A percentile compares a stretch with the other conserved stretches of the same genome.
Evolutionary conservation across 176 grass and related monocot genomes (phyloP).

Genomic region (Bonia amplexicaulis): DNA sequence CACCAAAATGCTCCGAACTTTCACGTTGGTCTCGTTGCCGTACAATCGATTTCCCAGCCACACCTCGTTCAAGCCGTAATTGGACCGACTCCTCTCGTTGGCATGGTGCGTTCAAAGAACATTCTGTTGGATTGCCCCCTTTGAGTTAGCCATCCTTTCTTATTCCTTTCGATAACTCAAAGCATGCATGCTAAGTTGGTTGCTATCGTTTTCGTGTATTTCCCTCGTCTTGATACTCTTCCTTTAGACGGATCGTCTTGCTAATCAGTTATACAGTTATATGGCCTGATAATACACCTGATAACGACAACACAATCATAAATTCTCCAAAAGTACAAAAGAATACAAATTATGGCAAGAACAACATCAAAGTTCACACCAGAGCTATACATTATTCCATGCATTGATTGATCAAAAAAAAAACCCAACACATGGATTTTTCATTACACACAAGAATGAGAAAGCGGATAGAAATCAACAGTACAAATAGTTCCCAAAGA

Average conservation of each 20-base stretch:
- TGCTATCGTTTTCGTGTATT: neutral
- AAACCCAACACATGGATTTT: constrained; percentile 38
- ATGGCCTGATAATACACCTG: neutral
- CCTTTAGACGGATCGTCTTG: neutral
- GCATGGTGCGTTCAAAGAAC: neutral
- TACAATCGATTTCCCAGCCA: neutral
- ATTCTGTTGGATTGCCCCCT: constrained; percentile 21
- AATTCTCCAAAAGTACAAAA: neutral
- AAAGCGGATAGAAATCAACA: constrained; percentile 42
- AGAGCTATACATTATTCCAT: constrained; percentile 25
- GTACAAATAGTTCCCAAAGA: constrained; percentile 46
- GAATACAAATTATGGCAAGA: neutral
- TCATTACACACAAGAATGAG: constrained; percentile 43
- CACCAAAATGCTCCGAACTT: neutral
- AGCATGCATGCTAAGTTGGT: neutral
- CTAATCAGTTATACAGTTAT: neutral
- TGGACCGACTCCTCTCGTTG: neutral
- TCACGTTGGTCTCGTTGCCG: neutral
- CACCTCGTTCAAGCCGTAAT: neutral
- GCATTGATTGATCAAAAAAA: constrained; percentile 40
- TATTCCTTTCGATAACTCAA: neutral
- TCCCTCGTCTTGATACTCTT: neutral
- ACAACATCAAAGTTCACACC: neutral
- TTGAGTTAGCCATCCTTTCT: neutral
- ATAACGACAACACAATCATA: neutral